Base-by-base conservation (phyloP, 2,329 filamentous ascomycete genomes). In the Arthrinium puccinioides region DNA sequence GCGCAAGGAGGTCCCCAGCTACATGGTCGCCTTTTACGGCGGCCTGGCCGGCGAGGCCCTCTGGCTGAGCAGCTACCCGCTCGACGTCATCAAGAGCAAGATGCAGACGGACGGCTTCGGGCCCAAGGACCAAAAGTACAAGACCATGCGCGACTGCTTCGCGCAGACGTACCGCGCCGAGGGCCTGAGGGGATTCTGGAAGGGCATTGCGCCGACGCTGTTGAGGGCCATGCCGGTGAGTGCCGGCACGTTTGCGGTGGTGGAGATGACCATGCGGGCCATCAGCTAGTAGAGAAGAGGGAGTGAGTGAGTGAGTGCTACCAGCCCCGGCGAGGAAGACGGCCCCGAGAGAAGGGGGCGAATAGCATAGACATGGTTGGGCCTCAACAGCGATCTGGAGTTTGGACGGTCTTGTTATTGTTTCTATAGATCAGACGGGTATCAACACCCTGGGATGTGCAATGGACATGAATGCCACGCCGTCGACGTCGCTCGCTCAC, bases 11-110 rank as follows among this genome's bases (percentile, higher is more conserved):
- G 79, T 98, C 25, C 79, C 87, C 13, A 81, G 76, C 36, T 81
- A 81, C 62, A 97, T 95, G 66, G 79, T 98, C 34, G 92, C 92
- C 10, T 66, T 87, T 10, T 98, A 97, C 60, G 92, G 92, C 46
- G 92, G 92, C 30, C 63, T 98, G 27, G 92, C 92, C 0, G 92
- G 92, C 50, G 92, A 98, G 71, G 87, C 81, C 36, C 74, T 98
- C 40, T 98, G 92, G 92, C 69, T 98, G 38, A 74, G 75, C 24
- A 94, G 87, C 56, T 98, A 98, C 65, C 92, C 92, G 16, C 84
- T 98, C 47, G 92, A 98, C 64, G 90, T 98, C 20, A 66, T 98
- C 64, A 98, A 98, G 84, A 95, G 87, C 66, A 97, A 95, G 77
- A 96, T 97, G 90, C 92, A 98, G 75, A 95, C 84, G 41, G 92